A percentile compares a stretch with the other conserved stretches of the same genome.
Evolutionary conservation across 495 filamentous ascomycete species (phyloP).

Genomic region (Evansstolkia leycettana): DNA sequence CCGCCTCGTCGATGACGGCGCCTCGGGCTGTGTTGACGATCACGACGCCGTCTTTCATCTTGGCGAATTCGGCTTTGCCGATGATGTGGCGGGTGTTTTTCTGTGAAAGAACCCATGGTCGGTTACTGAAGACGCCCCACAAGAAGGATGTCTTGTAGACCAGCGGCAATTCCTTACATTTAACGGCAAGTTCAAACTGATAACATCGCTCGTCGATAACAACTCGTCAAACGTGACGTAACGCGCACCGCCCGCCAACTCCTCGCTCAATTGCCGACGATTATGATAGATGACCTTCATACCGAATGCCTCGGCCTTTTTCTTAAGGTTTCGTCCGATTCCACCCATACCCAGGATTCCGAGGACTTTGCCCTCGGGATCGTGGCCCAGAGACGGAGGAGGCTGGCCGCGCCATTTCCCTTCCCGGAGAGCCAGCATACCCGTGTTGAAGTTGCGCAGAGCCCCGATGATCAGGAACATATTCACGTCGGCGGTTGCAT

Average conservation of each 20-base stretch:
- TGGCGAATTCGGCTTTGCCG: constrained; percentile 44
- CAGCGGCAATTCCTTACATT: constrained; percentile 42
- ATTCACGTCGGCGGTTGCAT: constrained; percentile 67
- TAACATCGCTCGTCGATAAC: constrained; percentile 52
- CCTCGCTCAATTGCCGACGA: constrained; percentile 36
- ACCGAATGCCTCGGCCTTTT: constrained; percentile 45
- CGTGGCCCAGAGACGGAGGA: constrained; percentile 39
- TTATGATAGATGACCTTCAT: constrained; percentile 66
- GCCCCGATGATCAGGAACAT: constrained; percentile 72
- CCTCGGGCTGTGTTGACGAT: constrained; percentile 63
- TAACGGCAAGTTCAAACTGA: constrained; percentile 65
- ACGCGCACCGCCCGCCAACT: constrained; percentile 45
- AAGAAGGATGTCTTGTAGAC: constrained; percentile 1
- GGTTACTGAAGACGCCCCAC: too few species aligned
- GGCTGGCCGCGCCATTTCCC: constrained; percentile 45
- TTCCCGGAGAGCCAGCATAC: constrained; percentile 47
- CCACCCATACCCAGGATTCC: constrained; percentile 84
- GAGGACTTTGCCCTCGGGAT: constrained; percentile 52
- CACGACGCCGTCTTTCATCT: constrained; percentile 60
- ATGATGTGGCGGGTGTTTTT: constrained; percentile 56
- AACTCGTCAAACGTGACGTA: constrained; percentile 62
- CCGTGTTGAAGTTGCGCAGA: constrained; percentile 54
- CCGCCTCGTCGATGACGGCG: constrained; percentile 59
- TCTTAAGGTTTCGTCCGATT: constrained; percentile 54
- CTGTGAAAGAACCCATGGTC: too few species aligned